Base-by-base conservation (phyloP, 345 rosid species). In the Hibiscus syriacus region DNA sequence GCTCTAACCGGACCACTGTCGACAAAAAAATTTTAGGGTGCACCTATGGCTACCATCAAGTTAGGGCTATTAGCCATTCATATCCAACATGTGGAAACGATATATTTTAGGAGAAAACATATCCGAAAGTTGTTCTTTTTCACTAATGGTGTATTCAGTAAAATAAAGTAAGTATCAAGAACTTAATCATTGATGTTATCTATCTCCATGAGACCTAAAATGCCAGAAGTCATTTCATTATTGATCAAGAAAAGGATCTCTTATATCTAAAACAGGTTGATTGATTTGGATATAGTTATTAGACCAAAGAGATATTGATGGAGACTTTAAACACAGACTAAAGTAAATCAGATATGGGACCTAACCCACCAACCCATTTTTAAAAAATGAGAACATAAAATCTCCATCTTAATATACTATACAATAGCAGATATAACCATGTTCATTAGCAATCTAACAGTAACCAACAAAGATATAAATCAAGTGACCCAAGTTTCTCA, bases 61-160 rank as follows among this genome's bases (percentile, higher is more conserved):
- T 39, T 48, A 55, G 70, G 55, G 60, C 77, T n/a, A n/a, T n/a
- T n/a, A n/a, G 23, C 12, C 36, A 26, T 64, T 27, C 26, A 14
- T 59, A 41, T 36, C 20, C 45, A 45, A 32, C 64, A 59, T 17
- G 27, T 34, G 20, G 26, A 38, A 43, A 59, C 32, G 64, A 59
- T 38, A 13, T 38, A 36, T 36, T 36, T 36, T 36, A 36, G 41
- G 41, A 38, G 41, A 45, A 46, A 46, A n/a, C 50, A 49, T 9
- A 50, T 45, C 65, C n/a, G 11, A 26, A 60, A 36, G 29, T 60
- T 38, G 48, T 17, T 11, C 20, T 60, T 36, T 50, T 17, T 19
- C 1, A 16, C 34, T 14, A 13, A 23, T 19, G 23, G 20, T 17
- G 10, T 50, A 50, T 20, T 26, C 11, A 19, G 11, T 45, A 39